phyloP scores from a whole-genome alignment of 495 filamentous ascomycete species.

The Xylaria intraflava region DNA sequence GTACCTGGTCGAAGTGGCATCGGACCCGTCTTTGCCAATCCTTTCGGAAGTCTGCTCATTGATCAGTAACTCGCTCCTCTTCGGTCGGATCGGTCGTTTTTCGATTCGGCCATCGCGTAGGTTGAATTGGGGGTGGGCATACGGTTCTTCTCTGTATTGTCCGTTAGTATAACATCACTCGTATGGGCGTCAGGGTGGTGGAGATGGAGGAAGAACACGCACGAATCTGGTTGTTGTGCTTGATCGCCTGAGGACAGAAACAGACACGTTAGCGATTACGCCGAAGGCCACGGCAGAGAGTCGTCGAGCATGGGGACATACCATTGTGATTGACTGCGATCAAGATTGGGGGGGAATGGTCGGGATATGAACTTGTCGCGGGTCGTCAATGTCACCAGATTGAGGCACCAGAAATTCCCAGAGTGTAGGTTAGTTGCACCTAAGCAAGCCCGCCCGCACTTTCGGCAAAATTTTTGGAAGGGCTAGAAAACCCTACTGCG shows the following conservation, averaged over 20 bases:
- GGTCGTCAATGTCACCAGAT: slow-evolving; percentile 28
- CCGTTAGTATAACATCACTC: background rate
- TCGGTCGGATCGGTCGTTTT: slow-evolving; percentile 14
- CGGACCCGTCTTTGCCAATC: slow-evolving; percentile 99
- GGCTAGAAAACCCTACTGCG: slow-evolving; percentile 43
- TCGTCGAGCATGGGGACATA: slow-evolving; percentile 30
- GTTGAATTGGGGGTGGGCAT: slow-evolving; percentile 34
- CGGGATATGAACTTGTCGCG: slow-evolving; percentile 15
- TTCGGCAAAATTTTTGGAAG: slow-evolving; percentile 42
- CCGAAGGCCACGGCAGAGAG: no score
- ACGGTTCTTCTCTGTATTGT: slow-evolving; percentile 65
- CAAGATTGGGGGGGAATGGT: slow-evolving; percentile 38
- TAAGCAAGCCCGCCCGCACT: slow-evolving; percentile 26
- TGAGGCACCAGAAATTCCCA: slow-evolving; percentile 28
- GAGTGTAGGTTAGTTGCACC: slow-evolving; percentile 11
- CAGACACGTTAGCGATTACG: slow-evolving; percentile 28
- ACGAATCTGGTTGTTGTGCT: slow-evolving; percentile 97
- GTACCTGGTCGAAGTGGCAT: slow-evolving; percentile 99
- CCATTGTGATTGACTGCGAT: slow-evolving; percentile 63
- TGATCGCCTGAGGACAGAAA: slow-evolving; percentile 68
- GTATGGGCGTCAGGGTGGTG: background rate
- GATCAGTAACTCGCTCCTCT: slow-evolving; percentile 11
- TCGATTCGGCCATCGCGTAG: slow-evolving; percentile 15
- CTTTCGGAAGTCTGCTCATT: slow-evolving; percentile 89
- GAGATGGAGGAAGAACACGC: background rate